Conservation (phyloP, 257 asterid species). For the Solanum piurae region DNA sequence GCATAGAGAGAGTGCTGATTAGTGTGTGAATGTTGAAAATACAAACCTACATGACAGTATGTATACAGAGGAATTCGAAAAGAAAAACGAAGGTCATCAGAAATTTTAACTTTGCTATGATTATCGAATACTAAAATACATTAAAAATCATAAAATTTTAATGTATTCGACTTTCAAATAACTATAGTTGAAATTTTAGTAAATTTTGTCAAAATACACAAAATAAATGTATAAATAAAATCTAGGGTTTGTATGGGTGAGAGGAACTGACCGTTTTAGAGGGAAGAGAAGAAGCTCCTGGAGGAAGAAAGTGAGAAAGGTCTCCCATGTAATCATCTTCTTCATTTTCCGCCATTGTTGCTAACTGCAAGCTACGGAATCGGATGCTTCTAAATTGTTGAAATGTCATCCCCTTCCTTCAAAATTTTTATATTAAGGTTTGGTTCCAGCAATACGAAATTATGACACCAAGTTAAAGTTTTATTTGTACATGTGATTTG, state of each 20-base stretch:
- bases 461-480: no score
- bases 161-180: no score
- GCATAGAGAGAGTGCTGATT: neutral
- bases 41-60: neutral
- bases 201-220: no score
- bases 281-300: slow-evolving; percentile 14
- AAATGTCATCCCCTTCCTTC: no score
- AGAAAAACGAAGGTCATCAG: neutral
- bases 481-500: no score
- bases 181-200: no score
- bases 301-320: slow-evolving; percentile 65
- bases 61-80: neutral
- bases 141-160: no score
- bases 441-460: no score
- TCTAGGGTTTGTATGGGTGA: neutral
- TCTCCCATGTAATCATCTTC: slow-evolving; percentile 92
- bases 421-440: rapidly evolving
- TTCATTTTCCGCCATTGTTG: slow-evolving; percentile 40
- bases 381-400: neutral
- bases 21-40: neutral
- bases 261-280: slow-evolving; percentile 34
- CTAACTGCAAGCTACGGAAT: neutral
- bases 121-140: no score
- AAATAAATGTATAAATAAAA: no score
- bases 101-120: neutral